These are phyloP conservation scores for Ocimum tenuiflorum DNA, from an alignment of 257 asterid genomes.

Conservation along the genomic window DNA sequence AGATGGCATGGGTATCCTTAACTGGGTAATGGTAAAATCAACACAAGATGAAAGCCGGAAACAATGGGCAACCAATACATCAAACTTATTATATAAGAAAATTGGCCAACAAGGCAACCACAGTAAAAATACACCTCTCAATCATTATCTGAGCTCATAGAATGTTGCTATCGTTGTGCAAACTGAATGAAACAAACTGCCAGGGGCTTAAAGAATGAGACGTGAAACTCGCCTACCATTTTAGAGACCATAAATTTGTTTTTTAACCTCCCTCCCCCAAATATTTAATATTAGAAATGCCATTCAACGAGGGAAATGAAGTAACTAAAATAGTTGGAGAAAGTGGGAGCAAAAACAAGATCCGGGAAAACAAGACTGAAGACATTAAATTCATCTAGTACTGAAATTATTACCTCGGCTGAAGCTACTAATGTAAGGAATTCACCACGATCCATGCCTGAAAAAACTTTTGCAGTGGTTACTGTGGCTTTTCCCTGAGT, in stretches of 20 bases:
- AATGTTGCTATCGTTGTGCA: background rate
- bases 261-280: background rate
- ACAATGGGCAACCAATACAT: background rate
- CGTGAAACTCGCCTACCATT: background rate
- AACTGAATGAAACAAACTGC: background rate
- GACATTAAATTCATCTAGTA: slow-evolving; percentile 6
- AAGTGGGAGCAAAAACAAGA: background rate
- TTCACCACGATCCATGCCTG: slow-evolving; percentile 89
- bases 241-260: background rate
- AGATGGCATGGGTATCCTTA: background rate
- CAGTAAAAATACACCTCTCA: background rate
- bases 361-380: slow-evolving; percentile 6
- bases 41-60: background rate
- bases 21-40: background rate
- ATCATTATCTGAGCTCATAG: background rate
- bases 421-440: slow-evolving; percentile 95
- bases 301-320: background rate
- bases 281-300: background rate
- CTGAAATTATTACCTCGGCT: slow-evolving; percentile 66
- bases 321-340: background rate
- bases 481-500: slow-evolving; percentile 98
- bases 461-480: slow-evolving; percentile 65
- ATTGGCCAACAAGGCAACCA: background rate
- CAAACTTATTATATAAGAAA: background rate
- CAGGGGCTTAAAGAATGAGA: background rate